These are phyloP conservation scores for Trichophyton equinum DNA, from an alignment of 2,329 filamentous ascomycete species.

Conservation along the genomic window DNA sequence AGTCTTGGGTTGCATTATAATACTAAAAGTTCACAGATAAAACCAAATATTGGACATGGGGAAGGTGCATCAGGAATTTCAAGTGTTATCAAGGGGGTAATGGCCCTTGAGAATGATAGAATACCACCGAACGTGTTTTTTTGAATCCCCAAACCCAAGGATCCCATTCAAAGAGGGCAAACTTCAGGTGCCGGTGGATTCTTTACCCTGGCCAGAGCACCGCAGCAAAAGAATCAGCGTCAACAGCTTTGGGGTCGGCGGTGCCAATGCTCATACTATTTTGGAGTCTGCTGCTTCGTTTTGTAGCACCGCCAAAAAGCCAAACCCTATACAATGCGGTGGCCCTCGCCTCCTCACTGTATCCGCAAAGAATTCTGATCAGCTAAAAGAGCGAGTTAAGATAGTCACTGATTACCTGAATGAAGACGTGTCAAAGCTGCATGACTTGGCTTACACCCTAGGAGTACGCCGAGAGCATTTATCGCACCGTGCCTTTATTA, in stretches of 20 bases:
- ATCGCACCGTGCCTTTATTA: neutral
- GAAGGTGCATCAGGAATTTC: slow-evolving; percentile 20
- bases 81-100: slow-evolving; percentile 18
- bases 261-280: slow-evolving; percentile 19
- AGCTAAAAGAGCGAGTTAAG: neutral
- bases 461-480: slow-evolving; percentile 4
- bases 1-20: slow-evolving; percentile 12
- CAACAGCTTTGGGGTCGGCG: slow-evolving; percentile 25
- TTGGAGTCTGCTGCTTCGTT: slow-evolving; percentile 14
- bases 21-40: slow-evolving; percentile 10
- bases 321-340: neutral
- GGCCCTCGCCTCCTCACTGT: neutral
- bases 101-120: slow-evolving; percentile 17
- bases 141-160: slow-evolving; percentile 19
- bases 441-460: slow-evolving; percentile 6
- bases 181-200: slow-evolving; percentile 14
- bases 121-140: slow-evolving; percentile 21
- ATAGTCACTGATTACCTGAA: neutral
- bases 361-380: neutral
- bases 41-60: slow-evolving; percentile 19
- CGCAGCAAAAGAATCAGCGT: slow-evolving; percentile 19
- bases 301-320: neutral
- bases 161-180: slow-evolving; percentile 14
- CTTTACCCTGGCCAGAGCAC: slow-evolving; percentile 18
- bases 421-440: neutral